Conservation (phyloP, 495 filamentous ascomycete species). For the Aspergillus egyptiacus region DNA sequence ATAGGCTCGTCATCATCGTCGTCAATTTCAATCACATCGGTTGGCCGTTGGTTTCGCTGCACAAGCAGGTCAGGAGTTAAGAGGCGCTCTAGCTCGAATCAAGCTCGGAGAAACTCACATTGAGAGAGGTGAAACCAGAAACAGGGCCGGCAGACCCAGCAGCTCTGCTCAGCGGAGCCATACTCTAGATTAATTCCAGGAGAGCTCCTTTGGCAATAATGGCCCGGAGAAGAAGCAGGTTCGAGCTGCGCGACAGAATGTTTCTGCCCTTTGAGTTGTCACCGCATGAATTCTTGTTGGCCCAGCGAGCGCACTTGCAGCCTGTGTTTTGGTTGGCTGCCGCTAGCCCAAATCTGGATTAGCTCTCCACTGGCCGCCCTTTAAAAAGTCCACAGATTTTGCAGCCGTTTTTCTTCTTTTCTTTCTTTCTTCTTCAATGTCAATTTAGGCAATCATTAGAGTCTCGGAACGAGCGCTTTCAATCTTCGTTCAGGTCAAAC, state of each 20-base stretch:
- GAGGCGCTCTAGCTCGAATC: slow-evolving; percentile 9
- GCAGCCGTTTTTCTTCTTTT: slow-evolving; percentile 37
- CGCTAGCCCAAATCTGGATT: slow-evolving; percentile 26
- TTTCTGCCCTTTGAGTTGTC: slow-evolving; percentile 14
- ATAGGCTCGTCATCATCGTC: slow-evolving; percentile 33
- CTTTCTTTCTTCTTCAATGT: slow-evolving; percentile 52
- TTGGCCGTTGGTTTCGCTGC: slow-evolving; percentile 17
- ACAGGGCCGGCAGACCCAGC: slow-evolving; percentile 15
- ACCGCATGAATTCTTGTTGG: slow-evolving; percentile 17
- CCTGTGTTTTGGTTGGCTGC: slow-evolving; percentile 35
- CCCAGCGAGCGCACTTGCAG: slow-evolving; percentile 20
- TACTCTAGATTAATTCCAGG: slow-evolving; percentile 14
- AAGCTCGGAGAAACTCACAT: slow-evolving; percentile 22
- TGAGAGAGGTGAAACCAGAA: slow-evolving; percentile 22
- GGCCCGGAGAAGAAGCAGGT: slow-evolving; percentile 2
- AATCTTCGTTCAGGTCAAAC: slow-evolving; percentile 89
- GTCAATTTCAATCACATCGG: slow-evolving; percentile 39
- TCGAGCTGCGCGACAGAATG: slow-evolving; percentile 10
- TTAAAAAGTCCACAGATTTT: slow-evolving; percentile 24
- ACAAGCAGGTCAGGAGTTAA: slow-evolving; percentile 4
- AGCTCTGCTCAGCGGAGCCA: slow-evolving; percentile 24
- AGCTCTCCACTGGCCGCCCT: slow-evolving; percentile 21
- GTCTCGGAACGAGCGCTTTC: slow-evolving; percentile 94
- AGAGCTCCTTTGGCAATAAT: slow-evolving; percentile 1
- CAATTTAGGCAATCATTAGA: slow-evolving; percentile 99